Evolutionary conservation across 2,329 filamentous ascomycete genomes (phyloP).

Genomic region (Alternaria triticimaculans): DNA sequence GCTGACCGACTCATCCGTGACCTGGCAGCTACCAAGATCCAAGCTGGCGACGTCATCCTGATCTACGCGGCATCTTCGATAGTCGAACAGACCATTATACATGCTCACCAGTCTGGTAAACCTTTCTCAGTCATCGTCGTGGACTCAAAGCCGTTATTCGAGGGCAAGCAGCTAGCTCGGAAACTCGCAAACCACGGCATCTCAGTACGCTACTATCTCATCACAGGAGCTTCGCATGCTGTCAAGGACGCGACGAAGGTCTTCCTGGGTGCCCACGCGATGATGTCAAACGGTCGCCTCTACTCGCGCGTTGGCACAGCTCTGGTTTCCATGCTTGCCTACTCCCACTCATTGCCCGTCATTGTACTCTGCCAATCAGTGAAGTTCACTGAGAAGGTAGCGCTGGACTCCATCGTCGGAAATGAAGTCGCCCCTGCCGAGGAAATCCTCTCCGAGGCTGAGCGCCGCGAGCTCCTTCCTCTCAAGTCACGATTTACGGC

Average conservation of each 20-base stretch:
- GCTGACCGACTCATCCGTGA: conserved; percentile 86
- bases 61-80: conserved; percentile 87
- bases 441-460: conserved; percentile 59
- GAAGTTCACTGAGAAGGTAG: conserved; percentile 91
- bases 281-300: conserved; percentile 93
- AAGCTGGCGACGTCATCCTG: conserved; percentile 79
- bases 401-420: conserved; percentile 88
- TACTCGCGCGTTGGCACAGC: conserved; percentile 89
- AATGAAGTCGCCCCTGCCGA: conserved; percentile 88
- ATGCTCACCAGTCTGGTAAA: conserved; percentile 72
- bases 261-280: conserved; percentile 84
- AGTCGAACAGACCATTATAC: conserved; percentile 80
- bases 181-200: conserved; percentile 73
- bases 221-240: conserved; percentile 77
- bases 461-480: conserved; percentile 40
- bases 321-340: conserved; percentile 82
- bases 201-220: conserved; percentile 79
- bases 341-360: conserved; percentile 77
- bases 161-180: conserved; percentile 74
- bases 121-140: conserved; percentile 84
- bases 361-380: conserved; percentile 92
- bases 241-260: conserved; percentile 75
- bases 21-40: conserved; percentile 76
- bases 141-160: conserved; percentile 75
- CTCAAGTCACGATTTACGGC: conserved; percentile 36